Percentiles rank a stretch among this genome's conserved stretches.
phyloP scores from a whole-genome alignment of 768 basidiomycete species.

The Glaciozyma martinii region DNA sequence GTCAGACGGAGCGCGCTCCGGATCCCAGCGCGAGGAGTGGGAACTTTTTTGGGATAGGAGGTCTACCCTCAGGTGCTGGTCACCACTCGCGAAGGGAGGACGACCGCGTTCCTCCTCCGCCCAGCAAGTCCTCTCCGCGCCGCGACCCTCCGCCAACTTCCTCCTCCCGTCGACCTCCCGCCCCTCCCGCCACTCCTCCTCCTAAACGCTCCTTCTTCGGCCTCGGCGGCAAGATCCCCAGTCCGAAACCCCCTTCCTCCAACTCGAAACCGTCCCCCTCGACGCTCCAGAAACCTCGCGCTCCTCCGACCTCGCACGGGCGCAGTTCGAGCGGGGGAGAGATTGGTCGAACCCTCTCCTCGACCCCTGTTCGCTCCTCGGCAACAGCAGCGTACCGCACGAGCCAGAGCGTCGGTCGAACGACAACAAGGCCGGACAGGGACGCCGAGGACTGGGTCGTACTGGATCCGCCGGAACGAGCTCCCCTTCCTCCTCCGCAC shows the following conservation, averaged over 20 bases:
- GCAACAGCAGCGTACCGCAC: background rate
- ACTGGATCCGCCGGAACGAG: background rate
- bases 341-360: background rate
- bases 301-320: background rate
- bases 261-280: background rate
- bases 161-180: no score
- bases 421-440: background rate
- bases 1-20: no score
- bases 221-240: background rate
- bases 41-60: no score
- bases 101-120: no score
- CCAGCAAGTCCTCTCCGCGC: no score
- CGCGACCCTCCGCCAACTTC: no score
- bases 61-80: no score
- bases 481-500: background rate
- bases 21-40: no score
- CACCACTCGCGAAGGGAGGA: no score
- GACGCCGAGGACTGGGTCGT: background rate
- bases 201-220: background rate
- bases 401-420: background rate
- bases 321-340: background rate
- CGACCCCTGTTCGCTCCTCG: background rate
- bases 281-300: background rate
- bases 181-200: no score
- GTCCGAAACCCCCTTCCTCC: background rate